Percentiles rank a stretch among this genome's conserved stretches.
Evolutionary conservation across 2,329 filamentous ascomycete genomes (phyloP).

Genomic region (Penicillium sp.): DNA sequence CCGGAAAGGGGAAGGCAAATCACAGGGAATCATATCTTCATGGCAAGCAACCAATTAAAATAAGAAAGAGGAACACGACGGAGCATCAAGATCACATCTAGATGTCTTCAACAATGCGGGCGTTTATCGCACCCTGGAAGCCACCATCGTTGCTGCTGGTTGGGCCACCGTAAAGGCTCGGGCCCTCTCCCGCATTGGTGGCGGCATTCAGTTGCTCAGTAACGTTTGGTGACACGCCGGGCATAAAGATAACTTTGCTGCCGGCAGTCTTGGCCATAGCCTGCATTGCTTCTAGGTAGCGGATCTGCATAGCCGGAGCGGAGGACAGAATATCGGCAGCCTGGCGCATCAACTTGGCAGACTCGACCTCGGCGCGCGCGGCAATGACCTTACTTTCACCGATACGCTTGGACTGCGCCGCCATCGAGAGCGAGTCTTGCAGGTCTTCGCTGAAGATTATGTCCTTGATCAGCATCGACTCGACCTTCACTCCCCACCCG

Average conservation of each 20-base stretch:
- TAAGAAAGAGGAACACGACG: background rate
- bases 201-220: no score
- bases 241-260: slow-evolving; percentile 82
- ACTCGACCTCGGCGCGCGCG: slow-evolving; percentile 93
- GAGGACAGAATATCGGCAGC: slow-evolving; percentile 90
- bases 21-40: slow-evolving; percentile 20
- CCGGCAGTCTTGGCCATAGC: slow-evolving; percentile 94
- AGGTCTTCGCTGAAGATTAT: slow-evolving; percentile 96
- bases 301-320: slow-evolving; percentile 96
- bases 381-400: slow-evolving; percentile 98
- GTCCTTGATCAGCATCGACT: slow-evolving; percentile 99
- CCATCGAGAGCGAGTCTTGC: slow-evolving; percentile 96
- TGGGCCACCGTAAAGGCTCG: no score
- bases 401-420: slow-evolving; percentile 95
- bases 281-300: slow-evolving; percentile 98
- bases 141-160: no score
- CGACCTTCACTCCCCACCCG: slow-evolving; percentile 93
- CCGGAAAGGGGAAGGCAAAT: slow-evolving; percentile 12
- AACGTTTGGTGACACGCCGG: slow-evolving; percentile 41
- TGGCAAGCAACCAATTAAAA: background rate
- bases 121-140: slow-evolving; percentile 75
- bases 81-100: slow-evolving; percentile 40
- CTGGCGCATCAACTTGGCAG: slow-evolving; percentile 79
- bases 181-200: no score
- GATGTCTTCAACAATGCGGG: slow-evolving; percentile 81